These are phyloP conservation scores for Neurospora tetrasperma DNA, from an alignment of 495 filamentous ascomycete species.

Conservation along the genomic window DNA sequence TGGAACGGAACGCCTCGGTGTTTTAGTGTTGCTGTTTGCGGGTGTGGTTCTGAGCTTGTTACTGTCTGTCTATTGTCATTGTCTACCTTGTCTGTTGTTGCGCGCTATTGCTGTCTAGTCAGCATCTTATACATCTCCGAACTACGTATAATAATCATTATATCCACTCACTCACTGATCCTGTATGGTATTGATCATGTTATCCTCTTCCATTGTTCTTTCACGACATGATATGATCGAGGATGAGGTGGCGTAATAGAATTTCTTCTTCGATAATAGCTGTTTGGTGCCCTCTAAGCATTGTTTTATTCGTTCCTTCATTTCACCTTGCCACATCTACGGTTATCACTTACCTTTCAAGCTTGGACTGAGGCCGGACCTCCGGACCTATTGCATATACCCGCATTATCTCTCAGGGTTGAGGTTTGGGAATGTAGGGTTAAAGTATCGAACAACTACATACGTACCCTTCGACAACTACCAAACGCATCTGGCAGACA, in stretches of 20 bases:
- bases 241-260: not conserved
- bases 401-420: not conserved
- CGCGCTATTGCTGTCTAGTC: not conserved
- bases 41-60: not conserved
- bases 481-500: not conserved
- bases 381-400: not conserved
- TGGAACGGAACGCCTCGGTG: not conserved
- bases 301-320: not conserved
- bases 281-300: not conserved
- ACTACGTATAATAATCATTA: slow-evolving; percentile 1
- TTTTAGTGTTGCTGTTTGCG: not conserved
- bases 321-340: not conserved
- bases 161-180: not conserved
- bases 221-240: not conserved
- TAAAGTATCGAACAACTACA: not conserved
- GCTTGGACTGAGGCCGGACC: not conserved
- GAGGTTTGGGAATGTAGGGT: not conserved
- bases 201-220: not conserved
- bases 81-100: not conserved
- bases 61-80: not conserved
- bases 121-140: not conserved
- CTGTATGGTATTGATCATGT: not conserved
- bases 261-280: not conserved
- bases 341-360: not conserved
- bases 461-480: not conserved